phyloP scores from a whole-genome alignment of 352 stramenopile genomes.

The Pythium plurisporium region DNA sequence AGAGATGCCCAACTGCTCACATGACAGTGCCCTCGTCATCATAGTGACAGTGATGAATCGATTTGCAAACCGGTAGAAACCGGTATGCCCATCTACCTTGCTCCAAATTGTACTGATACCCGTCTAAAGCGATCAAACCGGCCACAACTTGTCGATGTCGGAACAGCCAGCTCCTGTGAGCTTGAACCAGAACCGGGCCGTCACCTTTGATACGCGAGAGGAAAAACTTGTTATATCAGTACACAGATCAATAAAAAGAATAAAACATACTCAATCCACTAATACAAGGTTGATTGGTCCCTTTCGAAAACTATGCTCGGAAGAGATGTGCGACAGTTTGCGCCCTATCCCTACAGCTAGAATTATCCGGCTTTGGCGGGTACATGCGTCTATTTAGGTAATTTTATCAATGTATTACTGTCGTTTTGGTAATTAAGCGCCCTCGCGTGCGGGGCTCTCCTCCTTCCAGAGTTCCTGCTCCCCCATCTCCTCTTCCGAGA shows the following conservation, averaged over 20 bases:
- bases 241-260: too few species aligned
- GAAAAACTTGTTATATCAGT: background rate
- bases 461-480: background rate
- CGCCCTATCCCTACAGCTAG: conserved; percentile 11
- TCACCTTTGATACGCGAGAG: too few species aligned
- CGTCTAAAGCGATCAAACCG: conserved; percentile 6
- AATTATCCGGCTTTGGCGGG: conserved; percentile 16
- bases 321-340: conserved; percentile 15
- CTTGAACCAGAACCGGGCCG: conserved; percentile 1
- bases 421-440: background rate
- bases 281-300: background rate
- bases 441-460: background rate
- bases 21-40: background rate
- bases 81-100: too few species aligned
- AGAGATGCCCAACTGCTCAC: background rate
- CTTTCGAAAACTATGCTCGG: conserved; percentile 13
- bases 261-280: too few species aligned
- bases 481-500: background rate
- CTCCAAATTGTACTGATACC: background rate
- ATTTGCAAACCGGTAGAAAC: too few species aligned
- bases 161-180: conserved; percentile 1
- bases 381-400: background rate
- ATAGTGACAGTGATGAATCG: background rate
- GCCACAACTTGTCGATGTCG: conserved; percentile 6
- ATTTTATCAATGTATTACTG: background rate